Evolutionary conservation across 2,329 filamentous ascomycete genomes (phyloP).

Genomic region (Phialocephala sp.): DNA sequence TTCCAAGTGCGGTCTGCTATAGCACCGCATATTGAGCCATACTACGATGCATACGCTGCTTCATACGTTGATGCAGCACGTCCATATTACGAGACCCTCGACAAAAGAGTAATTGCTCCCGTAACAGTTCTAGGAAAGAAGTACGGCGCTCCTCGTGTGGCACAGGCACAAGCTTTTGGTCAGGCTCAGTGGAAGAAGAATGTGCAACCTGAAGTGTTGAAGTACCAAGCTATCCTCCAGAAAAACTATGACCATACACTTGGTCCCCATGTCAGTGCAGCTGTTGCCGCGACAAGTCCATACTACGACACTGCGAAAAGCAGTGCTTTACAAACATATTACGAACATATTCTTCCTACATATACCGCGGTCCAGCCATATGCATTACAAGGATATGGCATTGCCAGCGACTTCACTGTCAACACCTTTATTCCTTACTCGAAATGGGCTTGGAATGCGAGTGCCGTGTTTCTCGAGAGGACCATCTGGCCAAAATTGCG

Average conservation of each 20-base stretch:
- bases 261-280: slow-evolving; percentile 74
- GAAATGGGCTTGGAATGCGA: slow-evolving; percentile 72
- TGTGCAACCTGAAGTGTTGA: slow-evolving; percentile 74
- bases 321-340: slow-evolving; percentile 70
- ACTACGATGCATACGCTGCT: slow-evolving; percentile 83
- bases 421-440: slow-evolving; percentile 75
- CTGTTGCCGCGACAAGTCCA: slow-evolving; percentile 63
- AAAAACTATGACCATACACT: slow-evolving; percentile 73
- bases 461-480: slow-evolving; percentile 72
- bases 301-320: slow-evolving; percentile 73
- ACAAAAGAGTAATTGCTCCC: slow-evolving; percentile 72
- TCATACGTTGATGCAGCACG: slow-evolving; percentile 79
- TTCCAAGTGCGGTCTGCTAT: slow-evolving; percentile 66
- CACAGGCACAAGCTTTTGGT: slow-evolving; percentile 69
- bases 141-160: slow-evolving; percentile 76
- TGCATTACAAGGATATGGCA: slow-evolving; percentile 68
- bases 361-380: slow-evolving; percentile 80
- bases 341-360: slow-evolving; percentile 74
- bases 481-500: slow-evolving; percentile 83
- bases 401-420: slow-evolving; percentile 69
- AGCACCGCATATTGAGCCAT: slow-evolving; percentile 79
- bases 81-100: slow-evolving; percentile 73
- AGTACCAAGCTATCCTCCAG: slow-evolving; percentile 65
- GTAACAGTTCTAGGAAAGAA: slow-evolving; percentile 68
- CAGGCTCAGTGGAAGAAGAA: slow-evolving; percentile 78